Conservation (phyloP, 495 filamentous ascomycete species). For the Xeromyces bisporus region DNA sequence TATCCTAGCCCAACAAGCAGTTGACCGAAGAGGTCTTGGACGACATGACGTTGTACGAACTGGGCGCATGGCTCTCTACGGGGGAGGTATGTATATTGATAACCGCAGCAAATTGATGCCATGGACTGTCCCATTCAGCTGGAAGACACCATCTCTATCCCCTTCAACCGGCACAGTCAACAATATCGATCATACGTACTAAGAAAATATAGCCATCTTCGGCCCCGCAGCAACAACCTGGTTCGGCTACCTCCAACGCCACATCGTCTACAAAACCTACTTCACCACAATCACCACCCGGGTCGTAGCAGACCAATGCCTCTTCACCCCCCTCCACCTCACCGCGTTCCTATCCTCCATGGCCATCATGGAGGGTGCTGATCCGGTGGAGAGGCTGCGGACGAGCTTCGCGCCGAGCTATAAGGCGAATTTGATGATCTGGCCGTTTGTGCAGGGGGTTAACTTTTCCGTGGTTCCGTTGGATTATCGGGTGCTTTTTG, state of each 20-base stretch:
- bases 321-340: slow-evolving; percentile 74
- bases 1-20: slow-evolving; percentile 79
- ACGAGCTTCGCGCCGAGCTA: slow-evolving; percentile 51
- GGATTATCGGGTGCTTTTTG: slow-evolving; percentile 70
- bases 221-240: slow-evolving; percentile 81
- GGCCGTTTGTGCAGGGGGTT: slow-evolving; percentile 77
- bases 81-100: slow-evolving; percentile 72
- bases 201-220: slow-evolving; percentile 56
- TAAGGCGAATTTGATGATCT: slow-evolving; percentile 76
- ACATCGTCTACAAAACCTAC: slow-evolving; percentile 44
- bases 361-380: slow-evolving; percentile 69
- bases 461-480: slow-evolving; percentile 88
- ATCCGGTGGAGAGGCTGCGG: slow-evolving; percentile 52
- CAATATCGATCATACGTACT: too few relatives aligned
- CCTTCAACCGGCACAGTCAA: too few relatives aligned
- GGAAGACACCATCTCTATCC: too few relatives aligned
- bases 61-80: slow-evolving; percentile 80
- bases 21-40: slow-evolving; percentile 61
- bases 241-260: slow-evolving; percentile 63
- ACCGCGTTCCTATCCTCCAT: slow-evolving; percentile 69
- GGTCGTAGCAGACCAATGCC: slow-evolving; percentile 65
- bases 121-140: too few relatives aligned
- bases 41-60: slow-evolving; percentile 74
- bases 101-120: too few relatives aligned
- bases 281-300: slow-evolving; percentile 62